These are phyloP conservation scores for Coemansia sp. DNA, from an alignment of 192 early-diverging fungal genomes.

Conservation along the genomic window DNA sequence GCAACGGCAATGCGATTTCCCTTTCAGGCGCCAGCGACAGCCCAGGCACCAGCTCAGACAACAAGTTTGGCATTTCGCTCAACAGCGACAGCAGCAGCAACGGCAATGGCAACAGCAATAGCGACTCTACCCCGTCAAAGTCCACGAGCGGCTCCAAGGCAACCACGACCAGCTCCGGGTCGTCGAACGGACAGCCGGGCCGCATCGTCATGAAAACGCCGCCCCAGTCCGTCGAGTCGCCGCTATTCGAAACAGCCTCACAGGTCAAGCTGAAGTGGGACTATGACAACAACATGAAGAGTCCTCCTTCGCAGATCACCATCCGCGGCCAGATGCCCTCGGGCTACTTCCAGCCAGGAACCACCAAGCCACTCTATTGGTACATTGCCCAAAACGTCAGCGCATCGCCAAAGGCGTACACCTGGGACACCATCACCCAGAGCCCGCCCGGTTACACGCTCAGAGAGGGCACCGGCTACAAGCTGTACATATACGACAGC, in stretches of 20 bases:
- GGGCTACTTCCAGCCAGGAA: constrained; percentile 44
- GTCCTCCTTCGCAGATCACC: constrained; percentile 37
- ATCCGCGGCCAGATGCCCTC: constrained; percentile 50
- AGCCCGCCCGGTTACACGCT: constrained; percentile 53
- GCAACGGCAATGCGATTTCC: constrained; percentile 2
- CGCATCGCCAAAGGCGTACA: constrained; percentile 34
- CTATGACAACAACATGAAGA: constrained; percentile 53
- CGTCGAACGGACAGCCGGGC: constrained; percentile 52
- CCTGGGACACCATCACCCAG: constrained; percentile 49
- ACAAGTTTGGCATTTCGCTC: constrained; percentile 34
- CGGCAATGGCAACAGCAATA: neutral
- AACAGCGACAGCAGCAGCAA: constrained; percentile 3
- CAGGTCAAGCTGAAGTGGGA: constrained; percentile 50
- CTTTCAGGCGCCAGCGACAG: constrained; percentile 6
- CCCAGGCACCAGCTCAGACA: constrained; percentile 13
- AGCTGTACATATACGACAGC: constrained; percentile 49
- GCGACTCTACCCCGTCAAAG: constrained; percentile 31
- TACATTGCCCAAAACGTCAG: constrained; percentile 51
- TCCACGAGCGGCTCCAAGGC: constrained; percentile 26
- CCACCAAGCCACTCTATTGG: constrained; percentile 52
- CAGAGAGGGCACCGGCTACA: constrained; percentile 46
- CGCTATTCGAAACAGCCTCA: constrained; percentile 46
- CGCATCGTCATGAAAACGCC: constrained; percentile 52
- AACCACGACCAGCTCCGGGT: constrained; percentile 33
- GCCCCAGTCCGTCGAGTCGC: constrained; percentile 42